Percentiles rank a stretch among this genome's conserved stretches.
Evolutionary conservation across 805 yeast genomes (phyloP).

Genomic region (Lachancea sp.): DNA sequence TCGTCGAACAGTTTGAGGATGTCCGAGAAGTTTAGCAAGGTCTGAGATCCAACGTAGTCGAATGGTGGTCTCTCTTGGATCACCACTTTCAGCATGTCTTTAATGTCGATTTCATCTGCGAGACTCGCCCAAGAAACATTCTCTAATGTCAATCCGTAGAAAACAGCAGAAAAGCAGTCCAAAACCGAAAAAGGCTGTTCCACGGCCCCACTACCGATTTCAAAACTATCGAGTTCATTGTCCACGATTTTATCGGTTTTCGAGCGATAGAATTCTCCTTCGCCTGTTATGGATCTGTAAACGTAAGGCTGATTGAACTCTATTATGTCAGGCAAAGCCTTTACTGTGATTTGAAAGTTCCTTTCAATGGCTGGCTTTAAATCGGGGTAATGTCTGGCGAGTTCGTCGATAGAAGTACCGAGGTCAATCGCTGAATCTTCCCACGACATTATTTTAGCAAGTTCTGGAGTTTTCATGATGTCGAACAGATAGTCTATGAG

Average conservation of each 20-base stretch:
- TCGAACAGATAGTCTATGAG: slow-evolving; percentile 42
- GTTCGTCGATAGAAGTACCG: slow-evolving; percentile 69
- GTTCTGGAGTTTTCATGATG: slow-evolving; percentile 42
- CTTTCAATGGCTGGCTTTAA: slow-evolving; percentile 53
- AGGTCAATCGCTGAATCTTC: slow-evolving; percentile 49
- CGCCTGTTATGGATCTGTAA: slow-evolving; percentile 33
- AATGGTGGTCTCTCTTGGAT: slow-evolving; percentile 50
- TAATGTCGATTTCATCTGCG: slow-evolving; percentile 34
- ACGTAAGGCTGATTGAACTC: slow-evolving; percentile 39
- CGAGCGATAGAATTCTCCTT: slow-evolving; percentile 38
- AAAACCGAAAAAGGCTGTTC: slow-evolving; percentile 41
- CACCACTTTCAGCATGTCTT: slow-evolving; percentile 44
- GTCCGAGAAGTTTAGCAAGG: slow-evolving; percentile 46
- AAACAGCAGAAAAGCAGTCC: slow-evolving; percentile 45
- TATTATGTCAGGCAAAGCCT: slow-evolving; percentile 38
- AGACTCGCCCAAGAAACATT: slow-evolving; percentile 40
- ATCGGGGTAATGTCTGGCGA: slow-evolving; percentile 76
- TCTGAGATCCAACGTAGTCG: slow-evolving; percentile 52
- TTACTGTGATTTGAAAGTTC: slow-evolving; percentile 42
- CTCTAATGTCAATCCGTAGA: slow-evolving; percentile 46
- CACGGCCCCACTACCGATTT: slow-evolving; percentile 48
- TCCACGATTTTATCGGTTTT: slow-evolving; percentile 38
- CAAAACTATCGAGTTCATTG: slow-evolving; percentile 37
- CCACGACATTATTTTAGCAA: slow-evolving; percentile 48
- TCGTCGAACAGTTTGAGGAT: slow-evolving; percentile 53